Percentiles rank a stretch among this genome's conserved stretches.
Conservation (phyloP, 2,329 filamentous ascomycete species). For the Calcarisporium arbuscula region DNA sequence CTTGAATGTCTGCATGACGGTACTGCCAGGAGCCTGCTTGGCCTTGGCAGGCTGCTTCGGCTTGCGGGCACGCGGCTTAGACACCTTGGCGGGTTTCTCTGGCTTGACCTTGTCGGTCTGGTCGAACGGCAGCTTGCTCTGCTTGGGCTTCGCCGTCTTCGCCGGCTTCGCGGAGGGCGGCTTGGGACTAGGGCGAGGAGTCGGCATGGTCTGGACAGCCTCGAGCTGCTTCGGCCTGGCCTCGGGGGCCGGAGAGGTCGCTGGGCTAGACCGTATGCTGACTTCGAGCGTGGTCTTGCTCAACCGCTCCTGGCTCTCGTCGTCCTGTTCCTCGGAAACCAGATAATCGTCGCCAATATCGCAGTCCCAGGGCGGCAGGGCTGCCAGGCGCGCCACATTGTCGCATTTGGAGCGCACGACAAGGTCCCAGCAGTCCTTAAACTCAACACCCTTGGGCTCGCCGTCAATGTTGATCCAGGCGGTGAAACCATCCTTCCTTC, state of each 20-base stretch:
- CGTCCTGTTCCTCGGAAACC: conserved; percentile 38
- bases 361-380: conserved; percentile 52
- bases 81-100: conserved; percentile 12
- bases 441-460: conserved; percentile 73
- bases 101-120: conserved; percentile 11
- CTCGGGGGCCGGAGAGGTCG: conserved; percentile 15
- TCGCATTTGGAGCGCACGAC: conserved; percentile 85
- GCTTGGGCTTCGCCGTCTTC: conserved; percentile 39
- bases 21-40: conserved; percentile 31
- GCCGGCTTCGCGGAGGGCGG: conserved; percentile 32
- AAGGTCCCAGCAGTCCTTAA: conserved; percentile 90
- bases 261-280: conserved; percentile 18
- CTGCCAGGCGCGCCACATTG: conserved; percentile 70
- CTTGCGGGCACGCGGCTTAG: conserved; percentile 25
- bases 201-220: conserved; percentile 46
- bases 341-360: conserved; percentile 46
- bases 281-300: conserved; percentile 29
- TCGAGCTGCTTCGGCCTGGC: conserved; percentile 34
- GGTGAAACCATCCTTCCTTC: conserved; percentile 75
- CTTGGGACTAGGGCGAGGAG: conserved; percentile 51
- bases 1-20: conserved; percentile 37
- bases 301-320: conserved; percentile 30
- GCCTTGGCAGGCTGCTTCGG: conserved; percentile 27
- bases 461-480: conserved; percentile 93
- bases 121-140: conserved; percentile 45